Conservation (phyloP, 2,329 filamentous ascomycete genomes). For the Aspergillus eucalypticola region DNA sequence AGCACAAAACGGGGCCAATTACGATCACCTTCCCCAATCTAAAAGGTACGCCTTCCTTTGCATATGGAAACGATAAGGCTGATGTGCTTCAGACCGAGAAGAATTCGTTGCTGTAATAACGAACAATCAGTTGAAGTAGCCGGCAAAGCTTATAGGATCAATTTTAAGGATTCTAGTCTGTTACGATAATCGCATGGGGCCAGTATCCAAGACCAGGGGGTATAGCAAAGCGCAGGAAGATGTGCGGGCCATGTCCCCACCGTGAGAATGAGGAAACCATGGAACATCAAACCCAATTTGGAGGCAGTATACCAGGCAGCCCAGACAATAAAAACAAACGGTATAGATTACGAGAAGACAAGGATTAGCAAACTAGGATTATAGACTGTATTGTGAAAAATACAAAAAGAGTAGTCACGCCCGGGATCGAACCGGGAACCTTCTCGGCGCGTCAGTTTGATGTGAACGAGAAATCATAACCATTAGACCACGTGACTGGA, state of each 20-base stretch:
- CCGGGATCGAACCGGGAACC: constrained; percentile 44
- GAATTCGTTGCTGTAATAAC: constrained; percentile 21
- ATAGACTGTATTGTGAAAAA: not conserved
- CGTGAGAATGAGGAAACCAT: not conserved
- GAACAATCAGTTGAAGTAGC: not conserved
- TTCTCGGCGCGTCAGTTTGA: constrained; percentile 33
- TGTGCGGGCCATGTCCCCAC: not conserved
- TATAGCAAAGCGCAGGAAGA: not conserved
- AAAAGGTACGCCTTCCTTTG: constrained; percentile 19
- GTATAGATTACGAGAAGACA: not conserved
- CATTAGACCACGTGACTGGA: constrained; percentile 38
- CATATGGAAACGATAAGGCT: not conserved
- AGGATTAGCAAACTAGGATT: too few species aligned
- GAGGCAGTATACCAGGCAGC: not conserved
- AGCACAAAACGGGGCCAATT: constrained; percentile 23
- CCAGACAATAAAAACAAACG: not conserved
- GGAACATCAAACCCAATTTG: not conserved
- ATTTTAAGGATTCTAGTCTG: too few species aligned
- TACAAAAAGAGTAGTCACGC: constrained; percentile 33
- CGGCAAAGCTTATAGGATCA: not conserved
- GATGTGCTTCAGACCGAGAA: constrained; percentile 18
- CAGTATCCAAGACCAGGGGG: too few species aligned
- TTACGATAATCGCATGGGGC: too few species aligned
- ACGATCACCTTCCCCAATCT: constrained; percentile 28
- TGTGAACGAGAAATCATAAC: constrained; percentile 46